A percentile compares a stretch with the other conserved stretches of the same genome.
Evolutionary conservation across 1,284 basidiomycete genomes (phyloP).

Genomic region (Somion occarium): DNA sequence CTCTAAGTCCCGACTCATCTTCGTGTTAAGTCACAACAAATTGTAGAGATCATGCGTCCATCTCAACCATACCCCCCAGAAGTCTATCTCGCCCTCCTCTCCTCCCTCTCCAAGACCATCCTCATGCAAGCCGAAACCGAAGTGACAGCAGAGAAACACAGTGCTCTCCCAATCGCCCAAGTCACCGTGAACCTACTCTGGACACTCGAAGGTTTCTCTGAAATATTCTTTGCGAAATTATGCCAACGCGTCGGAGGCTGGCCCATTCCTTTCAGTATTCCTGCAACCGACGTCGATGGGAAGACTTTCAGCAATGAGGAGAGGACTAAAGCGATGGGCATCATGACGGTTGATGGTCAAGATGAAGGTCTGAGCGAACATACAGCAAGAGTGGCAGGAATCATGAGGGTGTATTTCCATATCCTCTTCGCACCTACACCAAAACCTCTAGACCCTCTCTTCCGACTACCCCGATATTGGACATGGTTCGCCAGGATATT

Average conservation of each 20-base stretch:
- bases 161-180: slow-evolving; percentile 79
- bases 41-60: slow-evolving; percentile 49
- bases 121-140: slow-evolving; percentile 94
- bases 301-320: slow-evolving; percentile 46
- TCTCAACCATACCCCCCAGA: slow-evolving; percentile 34
- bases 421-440: slow-evolving; percentile 49
- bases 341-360: slow-evolving; percentile 33
- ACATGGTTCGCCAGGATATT: slow-evolving; percentile 61
- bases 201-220: slow-evolving; percentile 55
- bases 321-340: slow-evolving; percentile 69
- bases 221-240: slow-evolving; percentile 82
- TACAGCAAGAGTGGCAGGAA: slow-evolving; percentile 72
- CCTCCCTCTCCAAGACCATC: slow-evolving; percentile 84
- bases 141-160: slow-evolving; percentile 84
- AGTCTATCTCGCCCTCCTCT: slow-evolving; percentile 77
- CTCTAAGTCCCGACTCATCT: slow-evolving; percentile 6
- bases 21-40: slow-evolving; percentile 54
- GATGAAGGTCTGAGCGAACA: slow-evolving; percentile 65
- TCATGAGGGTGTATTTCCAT: slow-evolving; percentile 86
- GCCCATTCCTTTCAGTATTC: slow-evolving; percentile 55
- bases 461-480: slow-evolving; percentile 65
- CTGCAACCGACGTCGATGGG: slow-evolving; percentile 42
- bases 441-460: slow-evolving; percentile 43
- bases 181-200: slow-evolving; percentile 69
- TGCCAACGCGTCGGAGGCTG: slow-evolving; percentile 78